Evolutionary conservation across 2,329 filamentous ascomycete species (phyloP).

Genomic region (Beauveria pseudobassiana): DNA sequence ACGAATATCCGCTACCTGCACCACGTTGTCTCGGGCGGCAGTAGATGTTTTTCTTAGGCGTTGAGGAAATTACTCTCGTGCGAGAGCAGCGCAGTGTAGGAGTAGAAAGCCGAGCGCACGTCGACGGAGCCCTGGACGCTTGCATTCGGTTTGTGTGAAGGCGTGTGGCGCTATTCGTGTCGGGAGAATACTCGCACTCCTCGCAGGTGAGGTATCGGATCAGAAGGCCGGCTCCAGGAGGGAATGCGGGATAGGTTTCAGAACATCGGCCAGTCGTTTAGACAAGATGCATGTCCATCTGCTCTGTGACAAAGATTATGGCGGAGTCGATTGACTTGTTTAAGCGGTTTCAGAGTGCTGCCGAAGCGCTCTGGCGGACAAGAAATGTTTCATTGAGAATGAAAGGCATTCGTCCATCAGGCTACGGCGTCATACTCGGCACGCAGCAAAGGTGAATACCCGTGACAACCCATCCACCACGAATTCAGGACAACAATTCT

Average conservation of each 20-base stretch:
- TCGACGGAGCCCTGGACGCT: not conserved
- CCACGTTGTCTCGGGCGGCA: not conserved
- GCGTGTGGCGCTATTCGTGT: not conserved
- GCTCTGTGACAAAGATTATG: too few species aligned
- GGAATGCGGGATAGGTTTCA: slow-evolving; percentile 29
- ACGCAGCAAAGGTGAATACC: not conserved
- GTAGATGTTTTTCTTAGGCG: slow-evolving; percentile 14
- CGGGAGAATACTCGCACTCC: not conserved
- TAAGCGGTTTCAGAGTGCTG: not conserved
- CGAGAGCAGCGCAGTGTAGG: slow-evolving; percentile 26
- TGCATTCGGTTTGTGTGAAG: not conserved
- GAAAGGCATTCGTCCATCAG: too few species aligned
- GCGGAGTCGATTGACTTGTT: not conserved
- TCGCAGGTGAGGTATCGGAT: not conserved
- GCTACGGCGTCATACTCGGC: not conserved
- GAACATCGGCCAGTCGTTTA: too few species aligned
- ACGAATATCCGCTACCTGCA: not conserved
- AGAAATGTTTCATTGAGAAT: not conserved
- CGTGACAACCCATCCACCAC: too few species aligned
- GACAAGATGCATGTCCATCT: too few species aligned
- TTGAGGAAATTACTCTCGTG: slow-evolving; percentile 30
- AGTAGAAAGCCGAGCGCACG: slow-evolving; percentile 22
- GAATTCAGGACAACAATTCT: not conserved
- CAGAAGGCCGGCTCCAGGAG: slow-evolving; percentile 21
- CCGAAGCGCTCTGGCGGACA: not conserved